Conservation (phyloP, 306 rosid species). For the Acacia melanoxylon region DNA sequence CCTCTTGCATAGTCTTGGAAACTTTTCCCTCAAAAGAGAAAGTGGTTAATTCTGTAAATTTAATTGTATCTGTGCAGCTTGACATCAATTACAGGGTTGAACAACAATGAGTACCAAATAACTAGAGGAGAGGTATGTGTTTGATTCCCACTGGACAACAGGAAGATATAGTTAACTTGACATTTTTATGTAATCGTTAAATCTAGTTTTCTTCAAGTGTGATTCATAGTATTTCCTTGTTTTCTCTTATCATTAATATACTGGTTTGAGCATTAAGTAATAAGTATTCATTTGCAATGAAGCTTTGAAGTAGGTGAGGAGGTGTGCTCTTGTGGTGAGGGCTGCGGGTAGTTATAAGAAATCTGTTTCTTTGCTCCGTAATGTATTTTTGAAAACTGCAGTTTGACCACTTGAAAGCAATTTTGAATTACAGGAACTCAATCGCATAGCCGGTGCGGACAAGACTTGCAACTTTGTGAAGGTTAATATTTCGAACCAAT, state of each 20-base stretch:
- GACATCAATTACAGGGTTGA: constrained; percentile 79
- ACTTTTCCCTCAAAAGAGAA: constrained; percentile 3
- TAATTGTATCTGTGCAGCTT: constrained; percentile 47
- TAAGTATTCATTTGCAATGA: neutral
- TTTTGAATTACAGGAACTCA: constrained; percentile 59
- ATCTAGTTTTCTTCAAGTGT: constrained; percentile 5
- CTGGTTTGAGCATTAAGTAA: constrained; percentile 6
- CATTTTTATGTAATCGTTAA: neutral
- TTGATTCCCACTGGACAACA: neutral
- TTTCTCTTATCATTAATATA: neutral
- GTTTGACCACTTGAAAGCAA: constrained; percentile 1
- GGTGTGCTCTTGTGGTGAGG: neutral
- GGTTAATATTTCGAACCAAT: constrained; percentile 50
- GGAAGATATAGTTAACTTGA: constrained; percentile 9
- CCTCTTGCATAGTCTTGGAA: neutral
- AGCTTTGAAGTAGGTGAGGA: neutral
- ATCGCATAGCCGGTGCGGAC: constrained; percentile 62
- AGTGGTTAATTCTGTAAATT: neutral
- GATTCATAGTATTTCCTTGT: neutral
- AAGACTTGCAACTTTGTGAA: constrained; percentile 75
- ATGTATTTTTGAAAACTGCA: neutral
- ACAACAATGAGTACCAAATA: constrained; percentile 95
- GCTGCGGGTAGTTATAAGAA: neutral
- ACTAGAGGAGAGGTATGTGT: constrained; percentile 77
- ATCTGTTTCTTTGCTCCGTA: neutral